Evolutionary conservation across 1,139 yeast species (phyloP).

Genomic region (Fermentozyma sake): DNA sequence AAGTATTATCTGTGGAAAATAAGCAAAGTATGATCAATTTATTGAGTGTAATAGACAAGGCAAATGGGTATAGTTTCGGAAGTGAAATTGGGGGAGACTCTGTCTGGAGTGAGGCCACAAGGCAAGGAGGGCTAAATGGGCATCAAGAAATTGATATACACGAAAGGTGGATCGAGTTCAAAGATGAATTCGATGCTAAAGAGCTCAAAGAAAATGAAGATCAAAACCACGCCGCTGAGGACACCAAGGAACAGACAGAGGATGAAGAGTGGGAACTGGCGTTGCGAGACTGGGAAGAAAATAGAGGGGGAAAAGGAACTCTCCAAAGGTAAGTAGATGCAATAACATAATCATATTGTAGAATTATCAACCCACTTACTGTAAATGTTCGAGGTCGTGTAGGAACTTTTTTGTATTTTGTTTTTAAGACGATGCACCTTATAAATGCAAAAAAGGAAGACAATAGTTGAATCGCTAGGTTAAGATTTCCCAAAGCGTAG

Average conservation of each 20-base stretch:
- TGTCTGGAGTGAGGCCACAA: conserved; percentile 90
- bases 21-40: conserved; percentile 86
- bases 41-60: conserved; percentile 75
- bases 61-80: conserved; percentile 92
- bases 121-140: conserved; percentile 64
- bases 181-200: conserved; percentile 63
- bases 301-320: conserved; percentile 14
- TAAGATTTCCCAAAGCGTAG: too few species aligned
- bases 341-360: too few species aligned
- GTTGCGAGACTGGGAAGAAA: conserved; percentile 57
- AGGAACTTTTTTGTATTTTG: too few species aligned
- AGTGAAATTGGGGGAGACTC: conserved; percentile 94
- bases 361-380: too few species aligned
- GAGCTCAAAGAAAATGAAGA: conserved; percentile 48
- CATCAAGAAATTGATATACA: conserved; percentile 65
- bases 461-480: too few species aligned
- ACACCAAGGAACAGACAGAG: conserved; percentile 33
- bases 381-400: too few species aligned
- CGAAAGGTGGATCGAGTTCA: conserved; percentile 92
- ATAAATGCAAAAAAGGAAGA: too few species aligned
- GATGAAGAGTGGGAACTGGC: conserved; percentile 74
- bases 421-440: too few species aligned
- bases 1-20: conserved; percentile 87
- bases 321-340: too few species aligned
- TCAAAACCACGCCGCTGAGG: conserved; percentile 22